These are phyloP conservation scores for Xylariomycetidae sp. DNA, from an alignment of 2,329 filamentous ascomycete species.

Conservation along the genomic window DNA sequence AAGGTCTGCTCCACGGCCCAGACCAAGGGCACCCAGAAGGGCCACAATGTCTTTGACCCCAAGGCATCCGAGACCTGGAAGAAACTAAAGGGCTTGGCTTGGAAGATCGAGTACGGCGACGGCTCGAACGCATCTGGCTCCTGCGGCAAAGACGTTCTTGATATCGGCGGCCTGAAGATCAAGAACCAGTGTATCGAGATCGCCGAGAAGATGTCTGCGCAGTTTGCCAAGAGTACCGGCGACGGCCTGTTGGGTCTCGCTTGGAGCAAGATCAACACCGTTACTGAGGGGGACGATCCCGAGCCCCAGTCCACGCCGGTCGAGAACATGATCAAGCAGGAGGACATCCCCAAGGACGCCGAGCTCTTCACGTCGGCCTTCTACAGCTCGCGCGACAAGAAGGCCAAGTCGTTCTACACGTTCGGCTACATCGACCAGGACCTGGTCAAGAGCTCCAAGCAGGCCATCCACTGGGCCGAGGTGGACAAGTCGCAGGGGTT, in stretches of 20 bases:
- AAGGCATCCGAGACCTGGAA: constrained; percentile 58
- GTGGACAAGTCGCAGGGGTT: constrained; percentile 63
- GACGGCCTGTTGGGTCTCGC: constrained; percentile 67
- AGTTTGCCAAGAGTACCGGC: constrained; percentile 51
- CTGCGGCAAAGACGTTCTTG: constrained; percentile 60
- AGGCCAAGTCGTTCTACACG: constrained; percentile 60
- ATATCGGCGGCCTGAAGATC: constrained; percentile 57
- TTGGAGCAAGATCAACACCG: constrained; percentile 60
- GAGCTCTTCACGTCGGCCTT: constrained; percentile 63
- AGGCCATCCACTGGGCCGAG: constrained; percentile 54
- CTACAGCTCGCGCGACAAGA: constrained; percentile 49
- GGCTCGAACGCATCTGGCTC: constrained; percentile 60
- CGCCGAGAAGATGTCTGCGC: constrained; percentile 52
- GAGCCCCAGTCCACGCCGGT: constrained; percentile 56
- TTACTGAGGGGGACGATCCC: constrained; percentile 36
- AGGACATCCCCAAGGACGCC: constrained; percentile 39
- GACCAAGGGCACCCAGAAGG: constrained; percentile 28
- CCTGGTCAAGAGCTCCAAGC: constrained; percentile 48
- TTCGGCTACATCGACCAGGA: constrained; percentile 67
- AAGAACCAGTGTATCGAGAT: constrained; percentile 61
- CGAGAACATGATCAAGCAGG: constrained; percentile 61
- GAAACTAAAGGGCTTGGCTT: constrained; percentile 41
- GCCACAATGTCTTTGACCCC: constrained; percentile 56
- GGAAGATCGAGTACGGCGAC: constrained; percentile 67
- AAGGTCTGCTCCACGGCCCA: constrained; percentile 55